phyloP scores from a whole-genome alignment of 2,329 filamentous ascomycete genomes.

The Volutella citrinella region DNA sequence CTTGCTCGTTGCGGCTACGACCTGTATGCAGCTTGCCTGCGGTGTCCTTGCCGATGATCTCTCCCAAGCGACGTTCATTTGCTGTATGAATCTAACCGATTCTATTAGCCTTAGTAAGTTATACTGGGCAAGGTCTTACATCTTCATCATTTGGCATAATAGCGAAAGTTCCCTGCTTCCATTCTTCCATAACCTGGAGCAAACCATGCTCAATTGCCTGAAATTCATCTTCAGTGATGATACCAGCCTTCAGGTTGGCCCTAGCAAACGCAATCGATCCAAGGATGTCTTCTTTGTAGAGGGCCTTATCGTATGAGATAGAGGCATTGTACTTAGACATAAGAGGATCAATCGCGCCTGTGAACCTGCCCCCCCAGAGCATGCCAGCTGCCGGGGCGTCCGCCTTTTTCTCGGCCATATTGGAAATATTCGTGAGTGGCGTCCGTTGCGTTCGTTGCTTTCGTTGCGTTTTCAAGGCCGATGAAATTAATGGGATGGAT shows the following conservation, averaged over 20 bases:
- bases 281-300: slow-evolving; percentile 78
- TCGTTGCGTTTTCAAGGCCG: slow-evolving; percentile 15
- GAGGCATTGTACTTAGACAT: slow-evolving; percentile 82
- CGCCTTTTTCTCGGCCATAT: slow-evolving; percentile 23
- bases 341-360: slow-evolving; percentile 70
- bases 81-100: slow-evolving; percentile 54
- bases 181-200: slow-evolving; percentile 53
- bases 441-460: slow-evolving; percentile 15
- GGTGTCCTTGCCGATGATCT: slow-evolving; percentile 82
- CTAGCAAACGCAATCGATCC: slow-evolving; percentile 80
- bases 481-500: slow-evolving; percentile 12
- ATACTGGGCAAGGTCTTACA: slow-evolving; percentile 24
- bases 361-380: slow-evolving; percentile 51
- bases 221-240: slow-evolving; percentile 73
- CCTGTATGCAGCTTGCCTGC: slow-evolving; percentile 89
- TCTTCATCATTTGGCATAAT: slow-evolving; percentile 56
- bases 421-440: slow-evolving; percentile 13
- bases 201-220: slow-evolving; percentile 71
- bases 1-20: slow-evolving; percentile 85
- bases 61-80: slow-evolving; percentile 70
- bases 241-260: slow-evolving; percentile 72
- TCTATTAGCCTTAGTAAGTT: slow-evolving; percentile 15
- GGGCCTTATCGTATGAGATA: slow-evolving; percentile 73
- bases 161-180: slow-evolving; percentile 48
- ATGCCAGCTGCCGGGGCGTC: slow-evolving; percentile 28